Percentiles rank a stretch among this genome's conserved stretches.
Evolutionary conservation across 2,329 filamentous ascomycete species (phyloP).

Genomic region (Aspergillus fructus): DNA sequence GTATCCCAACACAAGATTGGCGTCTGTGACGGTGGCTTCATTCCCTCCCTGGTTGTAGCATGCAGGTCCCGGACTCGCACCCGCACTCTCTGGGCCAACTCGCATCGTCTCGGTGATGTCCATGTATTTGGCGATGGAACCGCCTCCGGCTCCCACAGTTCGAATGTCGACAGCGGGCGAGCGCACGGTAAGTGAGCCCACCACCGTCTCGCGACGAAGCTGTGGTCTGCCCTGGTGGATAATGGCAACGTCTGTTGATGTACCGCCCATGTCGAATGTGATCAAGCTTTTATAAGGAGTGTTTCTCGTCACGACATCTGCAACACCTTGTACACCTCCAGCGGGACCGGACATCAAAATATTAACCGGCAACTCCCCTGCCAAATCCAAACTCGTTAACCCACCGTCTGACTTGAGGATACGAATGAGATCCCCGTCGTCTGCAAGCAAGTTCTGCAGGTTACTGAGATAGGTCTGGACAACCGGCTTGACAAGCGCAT

Average conservation of each 20-base stretch:
- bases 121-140: slow-evolving; percentile 50
- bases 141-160: slow-evolving; percentile 52
- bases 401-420: slow-evolving; percentile 53
- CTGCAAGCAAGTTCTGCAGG: slow-evolving; percentile 38
- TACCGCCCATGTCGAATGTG: slow-evolving; percentile 54
- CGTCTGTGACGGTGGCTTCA: slow-evolving; percentile 51
- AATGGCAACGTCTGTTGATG: slow-evolving; percentile 50
- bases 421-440: slow-evolving; percentile 47
- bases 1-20: slow-evolving; percentile 50
- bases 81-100: slow-evolving; percentile 54
- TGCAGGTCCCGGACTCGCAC: slow-evolving; percentile 50
- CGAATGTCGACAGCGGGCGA: slow-evolving; percentile 51
- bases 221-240: slow-evolving; percentile 45
- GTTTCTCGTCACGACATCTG: slow-evolving; percentile 46
- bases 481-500: slow-evolving; percentile 50
- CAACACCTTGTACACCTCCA: slow-evolving; percentile 51
- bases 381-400: slow-evolving; percentile 46
- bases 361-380: slow-evolving; percentile 49
- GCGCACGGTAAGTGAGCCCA: slow-evolving; percentile 46
- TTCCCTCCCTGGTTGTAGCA: slow-evolving; percentile 50
- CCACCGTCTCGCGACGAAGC: slow-evolving; percentile 48
- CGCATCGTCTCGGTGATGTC: slow-evolving; percentile 49
- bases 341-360: slow-evolving; percentile 52
- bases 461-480: slow-evolving; percentile 48
- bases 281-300: slow-evolving; percentile 51